Base-by-base conservation (phyloP, 2,329 filamentous ascomycete genomes). In the Rutstroemia sp. region DNA sequence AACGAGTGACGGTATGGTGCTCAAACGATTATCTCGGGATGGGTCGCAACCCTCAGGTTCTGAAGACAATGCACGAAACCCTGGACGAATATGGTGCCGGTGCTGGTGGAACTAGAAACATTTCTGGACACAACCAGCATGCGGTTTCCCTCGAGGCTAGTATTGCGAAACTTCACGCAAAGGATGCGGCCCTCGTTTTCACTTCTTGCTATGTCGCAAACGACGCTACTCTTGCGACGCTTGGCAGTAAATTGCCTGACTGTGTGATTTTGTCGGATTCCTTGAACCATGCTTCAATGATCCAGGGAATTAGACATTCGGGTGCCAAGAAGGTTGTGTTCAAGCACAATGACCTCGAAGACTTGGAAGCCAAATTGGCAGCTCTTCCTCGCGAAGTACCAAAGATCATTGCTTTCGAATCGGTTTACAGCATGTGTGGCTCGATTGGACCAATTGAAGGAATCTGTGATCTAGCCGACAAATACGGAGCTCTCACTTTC, bases 1-100 rank as follows among this genome's bases (percentile, higher is more conserved):
- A 96, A 63, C 84, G 84, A 53, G 94, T 99, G 57, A 96, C 92
- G 1, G 94, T 99, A 23, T 99, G 94, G 94, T 99, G 94, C 78
- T 95, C 92, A 70, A 99, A 99, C 69, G 94, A 99, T 72, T 99
- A 99, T 72, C 83, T 99, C 17, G 94, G 94, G 65, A 99, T 99
- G 94, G 92, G 94, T 46, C 83, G 91, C 66, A 96, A 97, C 73
- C 81, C 83, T 12, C 79, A 89, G 51, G 94, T 99, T 10, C 76
- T 99, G 67, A 84, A 88, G 71, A 83, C 83, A 56, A 99, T 99
- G 94, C 92, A 99, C 71, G 82, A 94, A 70, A 96, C 92, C 2
- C 76, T 99, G 46, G 92, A 99, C 65, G 89, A 85, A 69, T 99
- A 99, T 67, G 94, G 94, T 58, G 90, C 94, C 36, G 94, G 94